These are phyloP conservation scores for Exophiala aquamarina DNA, from an alignment of 2,329 filamentous ascomycete genomes.

Conservation along the genomic window DNA sequence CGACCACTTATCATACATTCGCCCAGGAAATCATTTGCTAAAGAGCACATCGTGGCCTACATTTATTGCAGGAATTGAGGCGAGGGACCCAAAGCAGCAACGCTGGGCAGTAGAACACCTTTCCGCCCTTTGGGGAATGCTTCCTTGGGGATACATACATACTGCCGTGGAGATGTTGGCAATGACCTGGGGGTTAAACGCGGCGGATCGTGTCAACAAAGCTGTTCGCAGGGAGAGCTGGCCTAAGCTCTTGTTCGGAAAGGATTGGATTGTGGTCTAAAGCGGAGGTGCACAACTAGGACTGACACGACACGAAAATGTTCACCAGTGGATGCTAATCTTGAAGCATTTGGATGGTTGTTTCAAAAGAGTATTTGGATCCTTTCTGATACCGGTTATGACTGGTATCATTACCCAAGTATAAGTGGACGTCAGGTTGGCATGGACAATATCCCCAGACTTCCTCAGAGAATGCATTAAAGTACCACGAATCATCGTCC, in stretches of 20 bases:
- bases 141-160: constrained; percentile 2
- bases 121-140: constrained; percentile 3
- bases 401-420: too few relatives aligned
- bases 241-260: neutral
- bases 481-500: too few relatives aligned
- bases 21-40: neutral
- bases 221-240: neutral
- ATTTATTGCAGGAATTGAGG: constrained; percentile 1
- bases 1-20: neutral
- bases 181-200: neutral
- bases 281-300: neutral
- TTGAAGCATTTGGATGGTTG: too few relatives aligned
- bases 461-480: too few relatives aligned
- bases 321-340: too few relatives aligned
- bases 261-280: constrained; percentile 3
- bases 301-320: too few relatives aligned
- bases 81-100: neutral
- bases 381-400: too few relatives aligned
- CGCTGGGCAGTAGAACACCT: neutral
- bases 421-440: too few relatives aligned
- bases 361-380: too few relatives aligned
- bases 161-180: constrained; percentile 1
- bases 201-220: neutral
- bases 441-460: too few relatives aligned
- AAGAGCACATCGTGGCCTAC: constrained; percentile 2